Evolutionary conservation across 1,284 basidiomycete genomes (phyloP).

Genomic region (Pseudozyma tsukubaensis): DNA sequence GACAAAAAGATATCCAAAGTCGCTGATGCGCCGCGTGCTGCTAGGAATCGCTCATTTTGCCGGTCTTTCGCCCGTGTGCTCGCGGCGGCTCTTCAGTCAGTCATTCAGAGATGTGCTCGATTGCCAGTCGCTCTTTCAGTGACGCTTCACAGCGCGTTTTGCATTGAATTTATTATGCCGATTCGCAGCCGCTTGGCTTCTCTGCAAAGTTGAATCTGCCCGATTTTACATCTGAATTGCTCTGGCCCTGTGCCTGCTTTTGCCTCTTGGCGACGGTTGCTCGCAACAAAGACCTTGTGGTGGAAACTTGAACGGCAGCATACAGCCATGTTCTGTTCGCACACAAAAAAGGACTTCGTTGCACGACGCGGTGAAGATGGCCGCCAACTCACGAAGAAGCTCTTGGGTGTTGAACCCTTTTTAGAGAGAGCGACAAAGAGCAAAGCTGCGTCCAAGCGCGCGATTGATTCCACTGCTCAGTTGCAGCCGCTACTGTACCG

Average conservation of each 20-base stretch:
- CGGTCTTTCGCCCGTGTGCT: background rate
- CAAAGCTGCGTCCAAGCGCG: background rate
- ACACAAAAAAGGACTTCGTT: background rate
- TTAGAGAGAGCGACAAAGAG: background rate
- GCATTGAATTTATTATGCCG: conserved; percentile 2
- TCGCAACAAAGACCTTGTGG: too few species aligned
- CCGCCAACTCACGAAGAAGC: too few species aligned
- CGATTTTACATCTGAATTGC: background rate
- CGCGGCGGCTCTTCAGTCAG: background rate
- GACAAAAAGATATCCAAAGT: background rate
- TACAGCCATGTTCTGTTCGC: too few species aligned
- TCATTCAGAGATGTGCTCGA: background rate
- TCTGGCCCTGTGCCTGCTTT: too few species aligned
- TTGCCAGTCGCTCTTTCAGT: background rate
- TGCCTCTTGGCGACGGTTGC: too few species aligned
- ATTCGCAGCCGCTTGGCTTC: background rate
- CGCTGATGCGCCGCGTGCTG: background rate
- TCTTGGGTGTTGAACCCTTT: conserved; percentile 19
- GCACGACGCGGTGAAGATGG: conserved; percentile 1
- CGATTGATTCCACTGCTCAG: conserved; percentile 1
- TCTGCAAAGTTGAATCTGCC: background rate
- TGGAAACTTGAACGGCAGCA: too few species aligned
- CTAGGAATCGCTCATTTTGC: background rate
- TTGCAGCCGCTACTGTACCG: background rate
- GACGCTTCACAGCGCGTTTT: conserved; percentile 11